Evolutionary conservation across 495 filamentous ascomycete genomes (phyloP).

Genomic region (Xylaria castorea): DNA sequence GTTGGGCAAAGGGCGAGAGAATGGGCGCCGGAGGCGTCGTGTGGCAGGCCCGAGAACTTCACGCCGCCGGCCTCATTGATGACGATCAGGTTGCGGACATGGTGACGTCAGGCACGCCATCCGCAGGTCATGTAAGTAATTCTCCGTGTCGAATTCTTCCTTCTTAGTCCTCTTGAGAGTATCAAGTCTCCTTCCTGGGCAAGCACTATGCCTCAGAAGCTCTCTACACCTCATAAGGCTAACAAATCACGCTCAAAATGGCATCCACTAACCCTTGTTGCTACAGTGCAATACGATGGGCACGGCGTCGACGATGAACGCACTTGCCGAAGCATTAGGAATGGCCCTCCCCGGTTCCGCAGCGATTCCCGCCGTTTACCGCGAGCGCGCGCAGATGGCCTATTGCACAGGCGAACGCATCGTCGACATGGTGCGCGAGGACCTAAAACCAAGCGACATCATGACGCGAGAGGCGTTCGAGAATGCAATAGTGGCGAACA

Average conservation of each 20-base stretch:
- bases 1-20: conserved; percentile 51
- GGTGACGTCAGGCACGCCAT: conserved; percentile 57
- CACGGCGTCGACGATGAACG: conserved; percentile 65
- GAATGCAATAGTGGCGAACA: conserved; percentile 61
- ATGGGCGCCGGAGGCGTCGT: conserved; percentile 57
- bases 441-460: conserved; percentile 62
- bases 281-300: conserved; percentile 61
- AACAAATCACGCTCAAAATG: neutral
- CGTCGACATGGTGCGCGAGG: conserved; percentile 61
- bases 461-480: conserved; percentile 63
- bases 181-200: neutral
- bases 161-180: neutral
- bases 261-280: neutral
- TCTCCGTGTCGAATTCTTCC: too few species aligned
- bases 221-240: neutral
- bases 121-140: conserved; percentile 50
- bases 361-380: conserved; percentile 61
- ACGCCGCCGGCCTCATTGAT: conserved; percentile 59
- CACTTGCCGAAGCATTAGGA: conserved; percentile 60
- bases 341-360: conserved; percentile 64
- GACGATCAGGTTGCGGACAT: conserved; percentile 57
- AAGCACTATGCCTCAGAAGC: neutral
- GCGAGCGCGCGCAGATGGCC: conserved; percentile 59
- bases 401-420: conserved; percentile 61
- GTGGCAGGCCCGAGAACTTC: conserved; percentile 60